Percentiles rank a stretch among this genome's conserved stretches.
Conservation (phyloP, 1,284 basidiomycete species). For the Inonotus obliquus region DNA sequence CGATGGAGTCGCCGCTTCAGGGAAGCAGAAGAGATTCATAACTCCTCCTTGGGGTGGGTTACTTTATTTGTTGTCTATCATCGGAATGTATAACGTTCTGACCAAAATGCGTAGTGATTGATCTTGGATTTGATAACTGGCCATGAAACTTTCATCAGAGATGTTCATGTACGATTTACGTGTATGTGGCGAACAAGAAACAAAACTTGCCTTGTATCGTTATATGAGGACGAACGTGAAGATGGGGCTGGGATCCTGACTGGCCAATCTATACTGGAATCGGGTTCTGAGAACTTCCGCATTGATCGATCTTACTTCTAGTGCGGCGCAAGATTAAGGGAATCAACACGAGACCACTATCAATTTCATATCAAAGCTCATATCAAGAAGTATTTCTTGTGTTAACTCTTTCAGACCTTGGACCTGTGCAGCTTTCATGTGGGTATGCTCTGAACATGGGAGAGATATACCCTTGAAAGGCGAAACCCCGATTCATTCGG, state of each 20-base stretch:
- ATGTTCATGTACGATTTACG: conserved; percentile 7
- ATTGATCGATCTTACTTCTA: neutral
- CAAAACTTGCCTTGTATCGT: neutral
- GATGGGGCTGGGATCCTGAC: no score
- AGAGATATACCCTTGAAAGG: neutral
- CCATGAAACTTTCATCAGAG: conserved; percentile 23
- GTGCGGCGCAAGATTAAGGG: neutral
- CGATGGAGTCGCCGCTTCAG: conserved; percentile 60
- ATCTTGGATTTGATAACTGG: conserved; percentile 71
- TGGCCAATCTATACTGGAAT: no score
- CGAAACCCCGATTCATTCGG: neutral
- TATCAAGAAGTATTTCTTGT: neutral
- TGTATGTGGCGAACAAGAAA: neutral
- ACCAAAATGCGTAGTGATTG: conserved; percentile 38
- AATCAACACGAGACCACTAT: neutral
- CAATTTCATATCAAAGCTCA: neutral
- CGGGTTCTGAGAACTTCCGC: neutral
- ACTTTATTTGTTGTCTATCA: neutral
- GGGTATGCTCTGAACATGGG: neutral
- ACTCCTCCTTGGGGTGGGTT: conserved; percentile 66
- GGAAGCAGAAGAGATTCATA: conserved; percentile 67
- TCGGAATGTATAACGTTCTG: neutral
- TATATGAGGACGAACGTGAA: neutral
- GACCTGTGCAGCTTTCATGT: neutral
- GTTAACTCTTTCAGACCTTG: neutral